Base-by-base conservation (phyloP, 2,329 filamentous ascomycete species). In the Chaetomium globosum region DNA sequence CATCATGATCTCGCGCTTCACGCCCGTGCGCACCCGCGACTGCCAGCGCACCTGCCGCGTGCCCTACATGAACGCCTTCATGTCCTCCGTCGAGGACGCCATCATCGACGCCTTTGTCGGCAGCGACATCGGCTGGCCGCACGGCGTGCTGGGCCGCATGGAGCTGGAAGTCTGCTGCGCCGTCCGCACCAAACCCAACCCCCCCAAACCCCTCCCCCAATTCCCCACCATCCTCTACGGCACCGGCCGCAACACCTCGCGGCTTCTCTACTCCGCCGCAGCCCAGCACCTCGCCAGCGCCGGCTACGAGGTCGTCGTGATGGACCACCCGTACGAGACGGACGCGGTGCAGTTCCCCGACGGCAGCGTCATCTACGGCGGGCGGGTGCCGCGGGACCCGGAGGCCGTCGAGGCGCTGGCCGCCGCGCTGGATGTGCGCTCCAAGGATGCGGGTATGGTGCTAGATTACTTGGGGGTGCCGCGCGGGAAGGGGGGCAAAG, bases 301-400 rank as follows among this genome's bases (percentile, higher is more conserved):
- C 9, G 80, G 80, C 7, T 79, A 76, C 65, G 75, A 75, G 9
- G 78, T 82, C 12, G 71, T 80, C 4, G 72, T 78, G 4, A 73
- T 83, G 59, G 80, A 82, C 67, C 80, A 82, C 64, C 77, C 80
- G 0, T 75, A 79, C 60, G 79, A 81, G 56, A 75, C 77, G 3
- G 71, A 75, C 33, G 73, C 80, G n/a, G 75, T 82, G 12, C 73
- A 78, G 55, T 80, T 78, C 56, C 75, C 76, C 2, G 72, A 79
- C 62, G 78, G 74, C 6, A 72, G 70, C 2, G 65, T 76, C 8
- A 71, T 74, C 26, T 74, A 68, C 52, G 71, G 71, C 19, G 70
- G 69, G 1, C 49, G 59, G 26, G 68, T 74, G 23, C 69, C 61
- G 4, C 64, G 59, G 9, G 64, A 70, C 54, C 59, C 52, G 7